Base-by-base conservation (phyloP, 2,329 filamentous ascomycete genomes). In the Mollisia scopiformis region DNA sequence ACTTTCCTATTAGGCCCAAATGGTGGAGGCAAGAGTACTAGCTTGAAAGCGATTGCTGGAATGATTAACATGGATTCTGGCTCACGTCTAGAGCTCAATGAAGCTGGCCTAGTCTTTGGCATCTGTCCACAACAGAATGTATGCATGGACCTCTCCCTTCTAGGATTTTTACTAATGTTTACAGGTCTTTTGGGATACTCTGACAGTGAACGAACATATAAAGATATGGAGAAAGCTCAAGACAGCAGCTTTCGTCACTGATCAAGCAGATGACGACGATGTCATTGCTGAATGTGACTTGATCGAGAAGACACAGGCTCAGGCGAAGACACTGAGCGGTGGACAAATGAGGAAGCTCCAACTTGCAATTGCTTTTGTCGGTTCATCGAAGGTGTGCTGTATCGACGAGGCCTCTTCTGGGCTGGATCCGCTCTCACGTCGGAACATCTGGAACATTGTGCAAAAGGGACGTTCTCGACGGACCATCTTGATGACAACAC, bases 381-480 rank as follows among this genome's bases (percentile, higher is more conserved):
- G 87, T 57, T 86, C 85, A 6, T 87, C 84, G 23, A 82, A 79
- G 23, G 80, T 89, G 3, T 88, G 86, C 69, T 86, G 85, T 66
- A 81, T 90, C 25, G 87, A 89, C 66, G 87, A 89, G 69, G 86
- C 88, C 14, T 87, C 84, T 2, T 86, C 83, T 55, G 87, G 87
- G 11, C 75, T 89, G 60, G 87, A 89, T 70, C 86, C 87, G 1
- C 74, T 89, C 1, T 87, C 84, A 10, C 77, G 87, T 61, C 75
- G 86, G 37, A 89, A 88, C 73, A 87, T 89, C 37, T 89, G 87
- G 87, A 85, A 89, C 64, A 89, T 90, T 56, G 77, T 90, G 7
- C 76, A 88, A 14, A 82, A 84, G 5, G 85, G 88, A 63, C 81
- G 86, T 58, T 84, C 85, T 8, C 78, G 79, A 49, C 76, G 87